A percentile compares a stretch with the other conserved stretches of the same genome.
Evolutionary conservation across 208 protist species (phyloP).

Genomic region (Wallacemonas sp.): DNA sequence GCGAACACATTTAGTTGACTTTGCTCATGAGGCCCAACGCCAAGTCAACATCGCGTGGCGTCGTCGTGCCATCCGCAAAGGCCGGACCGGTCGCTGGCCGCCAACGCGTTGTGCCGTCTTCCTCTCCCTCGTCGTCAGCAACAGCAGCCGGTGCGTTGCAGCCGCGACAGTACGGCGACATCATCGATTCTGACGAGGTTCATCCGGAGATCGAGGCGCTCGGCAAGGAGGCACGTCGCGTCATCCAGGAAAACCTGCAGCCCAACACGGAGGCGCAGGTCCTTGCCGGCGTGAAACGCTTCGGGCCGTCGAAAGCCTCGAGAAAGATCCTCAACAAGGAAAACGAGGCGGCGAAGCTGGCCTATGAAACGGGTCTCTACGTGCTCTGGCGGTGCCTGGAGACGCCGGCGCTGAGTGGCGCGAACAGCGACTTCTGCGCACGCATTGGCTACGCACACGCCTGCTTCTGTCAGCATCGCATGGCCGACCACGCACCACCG

Average conservation of each 20-base stretch:
- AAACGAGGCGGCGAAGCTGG: conserved; percentile 70
- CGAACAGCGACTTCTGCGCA: conserved; percentile 79
- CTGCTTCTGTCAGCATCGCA: conserved; percentile 84
- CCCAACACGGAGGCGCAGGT: conserved; percentile 69
- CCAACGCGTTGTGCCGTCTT: background rate
- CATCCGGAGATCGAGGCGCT: conserved; percentile 79
- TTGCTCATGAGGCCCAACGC: background rate
- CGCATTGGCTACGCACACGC: conserved; percentile 62
- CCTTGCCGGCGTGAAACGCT: conserved; percentile 59
- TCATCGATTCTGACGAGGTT: conserved; percentile 64
- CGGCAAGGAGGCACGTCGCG: conserved; percentile 35
- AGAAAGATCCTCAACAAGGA: conserved; percentile 68
- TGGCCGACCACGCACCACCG: conserved; percentile 52
- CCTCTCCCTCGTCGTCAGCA: background rate
- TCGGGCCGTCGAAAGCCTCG: conserved; percentile 75
- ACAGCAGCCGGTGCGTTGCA: background rate
- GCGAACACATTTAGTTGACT: too few relatives aligned
- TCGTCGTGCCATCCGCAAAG: background rate
- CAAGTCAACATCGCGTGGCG: background rate
- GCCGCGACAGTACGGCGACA: conserved; percentile 40
- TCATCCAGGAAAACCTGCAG: conserved; percentile 58
- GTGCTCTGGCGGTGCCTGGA: conserved; percentile 69
- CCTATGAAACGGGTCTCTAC: conserved; percentile 74
- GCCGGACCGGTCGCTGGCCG: background rate
- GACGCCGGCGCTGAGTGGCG: conserved; percentile 37